phyloP scores from a whole-genome alignment of 1,139 yeast species.

The Scheffersomyces quercinus region DNA sequence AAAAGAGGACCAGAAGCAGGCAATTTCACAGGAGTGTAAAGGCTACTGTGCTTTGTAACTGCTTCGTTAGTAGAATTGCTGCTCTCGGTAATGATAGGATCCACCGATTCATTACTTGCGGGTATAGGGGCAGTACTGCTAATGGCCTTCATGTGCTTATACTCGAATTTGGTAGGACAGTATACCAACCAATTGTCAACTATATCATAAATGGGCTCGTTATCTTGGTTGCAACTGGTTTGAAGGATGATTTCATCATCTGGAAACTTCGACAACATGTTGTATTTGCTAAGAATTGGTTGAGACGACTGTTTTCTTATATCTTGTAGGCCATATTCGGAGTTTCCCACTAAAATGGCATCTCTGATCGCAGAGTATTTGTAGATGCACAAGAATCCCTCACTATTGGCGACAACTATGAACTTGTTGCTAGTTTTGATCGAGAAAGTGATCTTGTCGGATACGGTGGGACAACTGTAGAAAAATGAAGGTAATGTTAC shows the following conservation, averaged over 20 bases:
- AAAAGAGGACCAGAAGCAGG: conserved; percentile 49
- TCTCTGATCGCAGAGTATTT: conserved; percentile 6
- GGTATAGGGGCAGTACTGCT: conserved; percentile 11
- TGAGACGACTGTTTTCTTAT: conserved; percentile 25
- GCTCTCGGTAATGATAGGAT: conserved; percentile 12
- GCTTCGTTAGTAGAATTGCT: neutral
- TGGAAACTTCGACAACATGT: conserved; percentile 12
- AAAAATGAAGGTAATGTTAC: neutral
- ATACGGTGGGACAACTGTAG: too few species aligned
- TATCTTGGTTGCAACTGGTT: conserved; percentile 37
- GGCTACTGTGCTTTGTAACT: neutral
- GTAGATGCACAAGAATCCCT: conserved; percentile 26
- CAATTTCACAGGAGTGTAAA: conserved; percentile 46
- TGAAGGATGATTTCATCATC: conserved; percentile 27
- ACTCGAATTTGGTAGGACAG: conserved; percentile 42
- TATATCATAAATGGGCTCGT: conserved; percentile 48
- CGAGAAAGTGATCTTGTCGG: conserved; percentile 10
- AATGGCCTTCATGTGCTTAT: conserved; percentile 27
- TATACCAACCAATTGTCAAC: conserved; percentile 54
- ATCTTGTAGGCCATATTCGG: conserved; percentile 19
- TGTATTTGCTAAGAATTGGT: conserved; percentile 21
- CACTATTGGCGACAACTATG: conserved; percentile 22
- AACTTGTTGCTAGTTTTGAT: conserved; percentile 24
- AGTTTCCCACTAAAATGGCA: conserved; percentile 17
- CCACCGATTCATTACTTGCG: conserved; percentile 1